Evolutionary conservation across 495 filamentous ascomycete species (phyloP), one percentile per base, ranked within the genome.

Genomic region (Penicillium daleae): DNA sequence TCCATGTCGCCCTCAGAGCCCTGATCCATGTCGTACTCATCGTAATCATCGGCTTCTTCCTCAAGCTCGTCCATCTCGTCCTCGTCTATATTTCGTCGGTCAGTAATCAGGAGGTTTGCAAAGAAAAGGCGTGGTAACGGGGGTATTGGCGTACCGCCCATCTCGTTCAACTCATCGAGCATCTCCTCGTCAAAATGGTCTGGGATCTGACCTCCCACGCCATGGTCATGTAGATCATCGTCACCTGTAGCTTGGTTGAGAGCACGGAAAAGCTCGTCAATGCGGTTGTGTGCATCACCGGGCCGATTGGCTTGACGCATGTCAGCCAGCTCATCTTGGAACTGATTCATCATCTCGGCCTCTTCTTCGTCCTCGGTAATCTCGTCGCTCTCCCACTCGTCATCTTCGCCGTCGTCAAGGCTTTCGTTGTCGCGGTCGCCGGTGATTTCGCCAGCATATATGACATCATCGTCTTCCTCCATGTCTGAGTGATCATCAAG

Each of bases 161-260:
- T 88, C 52, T 88, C 87, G 35, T 89, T 85, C 66, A 80, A 54
- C 17, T 93, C 91, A 54, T 91, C 90, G 19, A 90, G 89, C 9
- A 80, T 73, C 57, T 80, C 80, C 61, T 80, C 80, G 48, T 77
- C 74, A 32, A 80, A 62, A 66, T 78, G 78, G 27, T n/a, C n/a
- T n/a, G n/a, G n/a, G n/a, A n/a, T n/a, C n/a, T n/a, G n/a, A n/a
- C 68, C 75, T 31, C 73, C 76, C 37, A 81, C 66, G 49, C 69
- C 65, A 62, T 77, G 73, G 19, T 58, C 71, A 22, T 75, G 76
- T 21, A 79, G 62, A 64, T 77, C 73, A 31, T 76, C 74, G 22
- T 72, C 73, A 33, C 70, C 77, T 9, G 76, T 68, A 37, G 74
- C 76, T 56, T 79, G 74, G 57, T 79, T 76, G 15, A 82, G 69